Base-by-base conservation (phyloP, 805 yeast species). In the Cyberlindnera bimundalis region DNA sequence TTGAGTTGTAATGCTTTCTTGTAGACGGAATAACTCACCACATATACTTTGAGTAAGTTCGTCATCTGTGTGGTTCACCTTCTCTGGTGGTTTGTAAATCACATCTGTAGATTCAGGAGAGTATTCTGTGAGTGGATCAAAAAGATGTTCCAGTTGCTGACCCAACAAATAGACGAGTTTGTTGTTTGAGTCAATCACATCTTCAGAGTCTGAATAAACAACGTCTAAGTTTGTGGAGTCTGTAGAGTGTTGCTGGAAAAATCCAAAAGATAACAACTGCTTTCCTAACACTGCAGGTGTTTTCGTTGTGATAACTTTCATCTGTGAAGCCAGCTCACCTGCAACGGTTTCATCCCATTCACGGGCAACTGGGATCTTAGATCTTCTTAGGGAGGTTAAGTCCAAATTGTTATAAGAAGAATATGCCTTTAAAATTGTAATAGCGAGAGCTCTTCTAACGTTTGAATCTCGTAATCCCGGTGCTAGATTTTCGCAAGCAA, bases 91-190 rank as follows among this genome's bases (percentile, higher is more conserved):
- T 36, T 61, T 68, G 57, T 91, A 90, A 2, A 75, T 69, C 43
- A 74, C 69, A 46, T 84, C 91, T 28, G 95, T 78, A 23, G 81
- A 78, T 60, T 91, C 96, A 0, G 97, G 98, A 0, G 95, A 85
- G 59, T 91, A 91, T 61, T 90, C 97, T 5, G 86, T 73, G 40
- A 89, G 64, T 1, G 97, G 96, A 55, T 91, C 95, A 61, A 91
- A 91, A 28, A 91, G 63, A 51, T 84, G 91, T 48, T 90, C 96
- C 30, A 87, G 64, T 60, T 90, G 97, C 30, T 81, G 81, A 1
- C 98, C 98, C 6, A 91, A 63, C 26, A 83, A 59, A 45, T 73
- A 82, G 0, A 89, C 96, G 16, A 91, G 59, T 43, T 71, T 77
- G 55, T 90, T 89, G 60, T 90, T 91, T 13, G 73, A 66, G 33